Base-by-base conservation (phyloP, 1,284 basidiomycete species). In the Marasmius sp. region DNA sequence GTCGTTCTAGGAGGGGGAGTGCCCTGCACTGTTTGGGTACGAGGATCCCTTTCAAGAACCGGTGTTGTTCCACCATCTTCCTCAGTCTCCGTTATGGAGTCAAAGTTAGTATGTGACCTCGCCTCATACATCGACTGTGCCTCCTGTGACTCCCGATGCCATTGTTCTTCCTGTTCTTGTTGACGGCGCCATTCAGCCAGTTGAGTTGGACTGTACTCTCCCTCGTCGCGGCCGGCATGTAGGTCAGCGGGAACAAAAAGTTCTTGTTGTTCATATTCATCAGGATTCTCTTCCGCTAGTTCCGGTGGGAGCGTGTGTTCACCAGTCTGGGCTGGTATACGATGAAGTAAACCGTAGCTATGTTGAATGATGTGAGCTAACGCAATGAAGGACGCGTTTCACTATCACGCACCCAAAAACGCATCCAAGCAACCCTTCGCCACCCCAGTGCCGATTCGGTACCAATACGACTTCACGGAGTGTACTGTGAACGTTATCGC, bases 391-490 rank as follows among this genome's bases (percentile, higher is more conserved):
- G 64, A 48, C 36, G 52, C 18, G 34, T 36, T 36, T n/a, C 10
- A 39, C 11, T 22, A 27, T 59, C 56, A 77, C 91, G 66, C 70
- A 94, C 92, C 94, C 95, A 63, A 97, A 96, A 36, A 97, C 92
- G 69, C 95, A 97, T 54, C 95, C 95, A 18, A 98, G 79, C 36
- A 98, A 81, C 0, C 95, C 95, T 71, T 96, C 94, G 9, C 95
- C 95, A 52, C 95, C 95, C 95, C 95, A 98, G 68, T 96, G 92
- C 61, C 94, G 84, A 73, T 97, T 98, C 9, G 95, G 95, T 49
- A 97, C 93, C 36, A 97, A 76, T 22, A 97, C 93, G 9, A 96
- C 94, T 72, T 97, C 94, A 66, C 94, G 84, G 55, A 96, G 84
- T 57, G 94, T 93, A 75, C 94, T 96, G 70, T 38, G 60, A 37